These are phyloP conservation scores for Tilletia horrida DNA, from an alignment of 1,284 basidiomycete genomes.

Conservation along the genomic window DNA sequence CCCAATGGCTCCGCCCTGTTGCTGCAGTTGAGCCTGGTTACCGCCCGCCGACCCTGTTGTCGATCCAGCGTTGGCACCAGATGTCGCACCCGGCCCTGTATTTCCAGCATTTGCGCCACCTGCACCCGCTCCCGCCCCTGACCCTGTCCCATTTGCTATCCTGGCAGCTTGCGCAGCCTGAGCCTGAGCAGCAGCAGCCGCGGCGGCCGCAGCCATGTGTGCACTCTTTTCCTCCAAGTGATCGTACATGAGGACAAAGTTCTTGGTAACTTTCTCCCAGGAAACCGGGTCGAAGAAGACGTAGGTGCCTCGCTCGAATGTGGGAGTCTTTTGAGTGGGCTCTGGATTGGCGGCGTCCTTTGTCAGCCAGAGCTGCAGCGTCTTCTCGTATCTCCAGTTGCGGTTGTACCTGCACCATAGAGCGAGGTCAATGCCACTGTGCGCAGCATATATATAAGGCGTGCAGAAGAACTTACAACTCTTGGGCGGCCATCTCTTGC, in stretches of 20 bases:
- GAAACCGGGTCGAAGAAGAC: constrained; percentile 86
- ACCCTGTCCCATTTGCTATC: constrained; percentile 5
- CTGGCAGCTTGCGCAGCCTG: constrained; percentile 23
- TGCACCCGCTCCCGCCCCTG: not conserved
- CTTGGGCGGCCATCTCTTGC: constrained; percentile 91
- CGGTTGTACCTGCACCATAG: constrained; percentile 71
- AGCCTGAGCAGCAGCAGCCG: constrained; percentile 14
- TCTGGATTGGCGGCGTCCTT: constrained; percentile 75
- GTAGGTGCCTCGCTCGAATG: constrained; percentile 82
- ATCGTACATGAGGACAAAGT: constrained; percentile 79
- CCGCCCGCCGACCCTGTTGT: not conserved
- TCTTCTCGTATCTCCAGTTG: constrained; percentile 97
- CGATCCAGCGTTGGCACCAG: not conserved
- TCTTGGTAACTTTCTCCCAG: constrained; percentile 71
- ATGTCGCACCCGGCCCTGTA: not conserved
- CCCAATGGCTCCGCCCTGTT: too few relatives aligned
- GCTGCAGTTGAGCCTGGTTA: too few relatives aligned
- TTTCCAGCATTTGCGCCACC: not conserved
- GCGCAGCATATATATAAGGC: not conserved
- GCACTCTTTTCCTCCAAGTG: constrained; percentile 76
- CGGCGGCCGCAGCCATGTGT: constrained; percentile 17
- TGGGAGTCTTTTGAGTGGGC: constrained; percentile 79
- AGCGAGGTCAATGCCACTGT: too few relatives aligned
- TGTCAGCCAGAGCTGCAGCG: constrained; percentile 88
- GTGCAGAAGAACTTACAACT: constrained; percentile 68